phyloP scores from a whole-genome alignment of 768 basidiomycete genomes.

The Russula lepida region DNA sequence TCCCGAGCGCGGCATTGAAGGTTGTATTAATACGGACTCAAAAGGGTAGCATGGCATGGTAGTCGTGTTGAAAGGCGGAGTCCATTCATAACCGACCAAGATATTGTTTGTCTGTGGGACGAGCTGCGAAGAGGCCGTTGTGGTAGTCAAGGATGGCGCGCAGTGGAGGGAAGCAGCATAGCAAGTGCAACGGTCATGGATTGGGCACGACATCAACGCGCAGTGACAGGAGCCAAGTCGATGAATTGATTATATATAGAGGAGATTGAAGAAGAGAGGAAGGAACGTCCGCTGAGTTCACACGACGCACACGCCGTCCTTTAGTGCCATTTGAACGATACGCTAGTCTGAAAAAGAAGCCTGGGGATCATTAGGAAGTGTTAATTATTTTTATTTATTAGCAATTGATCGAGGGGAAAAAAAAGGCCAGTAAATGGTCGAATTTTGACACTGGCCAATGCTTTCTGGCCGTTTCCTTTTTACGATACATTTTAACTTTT shows the following conservation, averaged over 20 bases:
- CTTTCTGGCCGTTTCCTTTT: constrained; percentile 14
- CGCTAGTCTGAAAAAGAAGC: constrained; percentile 16
- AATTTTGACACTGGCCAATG: constrained; percentile 4
- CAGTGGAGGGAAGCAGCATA: constrained; percentile 6
- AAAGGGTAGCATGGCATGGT: constrained; percentile 3
- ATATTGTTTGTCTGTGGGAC: constrained; percentile 1
- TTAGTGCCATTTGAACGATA: constrained; percentile 7
- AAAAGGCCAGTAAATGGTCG: background rate
- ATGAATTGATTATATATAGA: constrained; percentile 8
- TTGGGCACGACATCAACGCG: constrained; percentile 16
- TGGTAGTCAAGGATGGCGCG: background rate
- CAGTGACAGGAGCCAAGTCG: background rate
- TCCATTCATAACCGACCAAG: constrained; percentile 11
- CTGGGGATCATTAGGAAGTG: background rate
- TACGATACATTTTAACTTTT: constrained; percentile 3
- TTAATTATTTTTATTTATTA: constrained; percentile 12
- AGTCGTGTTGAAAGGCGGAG: background rate
- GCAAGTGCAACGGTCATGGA: constrained; percentile 12
- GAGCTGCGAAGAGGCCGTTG: constrained; percentile 3
- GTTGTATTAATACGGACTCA: constrained; percentile 3
- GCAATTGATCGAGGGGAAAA: constrained; percentile 12
- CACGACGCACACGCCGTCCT: constrained; percentile 5
- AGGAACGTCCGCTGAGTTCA: constrained; percentile 14
- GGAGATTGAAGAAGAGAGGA: background rate
- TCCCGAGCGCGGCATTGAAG: background rate